These are phyloP conservation scores for maize (Zea mays) DNA, from an alignment of 176 grass and related monocot genomes.

Conservation along the genomic window DNA sequence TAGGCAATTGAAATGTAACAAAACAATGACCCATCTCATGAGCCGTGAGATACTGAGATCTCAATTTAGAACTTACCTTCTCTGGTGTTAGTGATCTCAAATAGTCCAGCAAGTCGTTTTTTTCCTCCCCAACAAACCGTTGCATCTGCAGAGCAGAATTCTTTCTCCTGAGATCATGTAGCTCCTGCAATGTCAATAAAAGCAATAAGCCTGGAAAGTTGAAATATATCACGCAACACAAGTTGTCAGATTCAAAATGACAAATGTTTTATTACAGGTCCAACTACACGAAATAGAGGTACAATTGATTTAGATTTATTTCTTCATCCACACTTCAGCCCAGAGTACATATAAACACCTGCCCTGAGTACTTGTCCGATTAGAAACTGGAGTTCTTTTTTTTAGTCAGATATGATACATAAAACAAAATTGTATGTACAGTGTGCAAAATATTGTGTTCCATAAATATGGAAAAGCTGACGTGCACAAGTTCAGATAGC, in stretches of 20 bases:
- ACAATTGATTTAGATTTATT: background rate
- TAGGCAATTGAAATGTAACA: background rate
- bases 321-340: too few species aligned
- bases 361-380: background rate
- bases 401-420: too few species aligned
- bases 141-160: constrained; percentile 93
- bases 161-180: constrained; percentile 75
- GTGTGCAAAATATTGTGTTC: background rate
- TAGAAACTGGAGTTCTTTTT: too few species aligned
- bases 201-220: constrained; percentile 2
- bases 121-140: constrained; percentile 90
- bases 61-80: constrained; percentile 52
- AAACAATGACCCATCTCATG: background rate
- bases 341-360: background rate
- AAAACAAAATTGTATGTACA: constrained; percentile 2
- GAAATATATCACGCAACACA: constrained; percentile 5
- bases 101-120: constrained; percentile 91
- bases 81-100: constrained; percentile 83
- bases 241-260: background rate
- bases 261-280: background rate
- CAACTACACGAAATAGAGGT: background rate
- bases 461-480: constrained; percentile 20
- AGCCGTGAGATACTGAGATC: constrained; percentile 4
- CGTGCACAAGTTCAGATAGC: background rate
- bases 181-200: constrained; percentile 56